Percentiles rank a stretch among this genome's conserved stretches.
Evolutionary conservation across 129 eudicot genomes (phyloP).

Genomic region (Pseudognaphalium luteoalbum): DNA sequence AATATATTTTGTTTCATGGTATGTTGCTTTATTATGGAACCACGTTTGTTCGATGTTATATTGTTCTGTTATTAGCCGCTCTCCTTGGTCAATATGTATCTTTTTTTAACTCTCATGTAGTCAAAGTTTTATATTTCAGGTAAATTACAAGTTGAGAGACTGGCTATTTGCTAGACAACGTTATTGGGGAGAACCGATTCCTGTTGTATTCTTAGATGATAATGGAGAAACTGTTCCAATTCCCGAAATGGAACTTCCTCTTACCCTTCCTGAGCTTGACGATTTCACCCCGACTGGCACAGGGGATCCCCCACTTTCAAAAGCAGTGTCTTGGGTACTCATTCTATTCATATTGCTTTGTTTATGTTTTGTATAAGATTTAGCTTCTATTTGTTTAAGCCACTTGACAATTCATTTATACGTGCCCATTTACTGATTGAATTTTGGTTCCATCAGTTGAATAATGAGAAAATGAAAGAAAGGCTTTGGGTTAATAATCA

Average conservation of each 20-base stretch:
- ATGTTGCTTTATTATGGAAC: constrained; percentile 1
- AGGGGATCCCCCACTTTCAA: constrained; percentile 95
- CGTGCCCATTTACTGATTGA: neutral
- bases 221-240: constrained; percentile 68
- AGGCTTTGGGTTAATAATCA: neutral
- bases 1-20: neutral
- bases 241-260: constrained; percentile 88
- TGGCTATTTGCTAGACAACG: constrained; percentile 99
- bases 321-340: constrained; percentile 85
- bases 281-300: constrained; percentile 99
- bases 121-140: constrained; percentile 31
- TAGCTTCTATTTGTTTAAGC: neutral
- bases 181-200: constrained; percentile 99
- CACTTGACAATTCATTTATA: neutral
- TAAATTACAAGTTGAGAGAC: constrained; percentile 89
- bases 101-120: too few species aligned
- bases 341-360: constrained; percentile 6
- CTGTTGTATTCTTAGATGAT: constrained; percentile 71
- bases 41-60: too few species aligned
- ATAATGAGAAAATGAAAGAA: neutral
- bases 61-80: too few species aligned
- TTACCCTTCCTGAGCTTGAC: constrained; percentile 91
- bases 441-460: neutral
- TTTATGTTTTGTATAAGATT: neutral
- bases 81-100: too few species aligned